These are phyloP conservation scores for Glarea lozoyensis DNA, from an alignment of 495 filamentous ascomycete species.

Conservation along the genomic window DNA sequence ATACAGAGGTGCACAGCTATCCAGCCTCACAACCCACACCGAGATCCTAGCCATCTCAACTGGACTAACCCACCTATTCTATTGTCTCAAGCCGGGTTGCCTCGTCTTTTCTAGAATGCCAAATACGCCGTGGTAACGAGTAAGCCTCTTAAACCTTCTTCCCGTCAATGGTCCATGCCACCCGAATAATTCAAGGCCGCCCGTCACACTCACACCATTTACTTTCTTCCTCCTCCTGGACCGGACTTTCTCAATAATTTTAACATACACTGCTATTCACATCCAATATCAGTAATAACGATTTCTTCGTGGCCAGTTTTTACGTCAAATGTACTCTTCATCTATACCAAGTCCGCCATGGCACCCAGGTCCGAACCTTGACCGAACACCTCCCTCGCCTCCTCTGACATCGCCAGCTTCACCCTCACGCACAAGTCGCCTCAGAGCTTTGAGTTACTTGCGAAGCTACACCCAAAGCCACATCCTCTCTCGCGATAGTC, in stretches of 20 bases:
- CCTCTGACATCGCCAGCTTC: conserved; percentile 11
- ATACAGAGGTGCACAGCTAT: too few relatives aligned
- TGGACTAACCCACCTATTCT: too few relatives aligned
- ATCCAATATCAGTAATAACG: too few relatives aligned
- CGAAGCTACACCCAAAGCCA: conserved; percentile 62
- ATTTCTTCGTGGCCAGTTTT: too few relatives aligned
- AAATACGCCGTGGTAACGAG: too few relatives aligned
- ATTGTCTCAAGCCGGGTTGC: too few relatives aligned
- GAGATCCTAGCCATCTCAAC: too few relatives aligned
- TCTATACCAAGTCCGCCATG: conserved; percentile 14
- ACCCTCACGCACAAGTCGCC: conserved; percentile 42
- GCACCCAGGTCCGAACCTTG: conserved; percentile 6
- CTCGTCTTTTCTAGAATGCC: conserved; percentile 8
- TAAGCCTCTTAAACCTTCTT: too few relatives aligned
- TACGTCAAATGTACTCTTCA: conserved; percentile 22
- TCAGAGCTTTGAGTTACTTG: conserved; percentile 67
- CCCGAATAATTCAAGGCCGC: conserved; percentile 3
- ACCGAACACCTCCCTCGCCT: conserved; percentile 4
- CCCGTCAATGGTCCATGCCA: conserved; percentile 1
- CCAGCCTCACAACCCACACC: too few relatives aligned
- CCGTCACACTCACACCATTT: background rate
- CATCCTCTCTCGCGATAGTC: conserved; percentile 42
- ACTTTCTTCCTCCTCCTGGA: background rate
- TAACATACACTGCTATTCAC: too few relatives aligned
- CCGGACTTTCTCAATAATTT: too few relatives aligned